phyloP scores from a whole-genome alignment of 306 rosid genomes.

The Canavalia gladiata region DNA sequence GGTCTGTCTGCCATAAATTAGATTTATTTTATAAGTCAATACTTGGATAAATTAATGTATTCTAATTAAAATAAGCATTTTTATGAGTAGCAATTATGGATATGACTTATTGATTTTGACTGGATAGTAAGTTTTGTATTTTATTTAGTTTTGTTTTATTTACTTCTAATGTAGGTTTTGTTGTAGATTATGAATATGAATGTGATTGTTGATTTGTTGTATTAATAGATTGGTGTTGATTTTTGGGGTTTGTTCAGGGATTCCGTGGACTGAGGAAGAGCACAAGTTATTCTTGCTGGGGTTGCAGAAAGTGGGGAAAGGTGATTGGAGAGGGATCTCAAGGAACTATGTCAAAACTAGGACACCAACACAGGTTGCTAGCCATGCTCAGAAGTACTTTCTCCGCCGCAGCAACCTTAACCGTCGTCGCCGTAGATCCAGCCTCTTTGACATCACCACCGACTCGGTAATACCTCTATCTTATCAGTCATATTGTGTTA shows the following conservation, averaged over 20 bases:
- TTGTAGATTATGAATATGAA: constrained; percentile 4
- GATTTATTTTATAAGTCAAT: not conserved
- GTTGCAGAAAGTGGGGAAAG: constrained; percentile 86
- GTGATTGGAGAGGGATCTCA: constrained; percentile 93
- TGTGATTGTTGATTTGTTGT: constrained; percentile 1
- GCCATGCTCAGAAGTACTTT: constrained; percentile 91
- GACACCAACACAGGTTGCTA: constrained; percentile 91
- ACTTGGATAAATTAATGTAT: not conserved
- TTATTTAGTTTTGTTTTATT: not conserved
- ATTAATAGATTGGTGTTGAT: not conserved
- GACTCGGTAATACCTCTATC: constrained; percentile 59
- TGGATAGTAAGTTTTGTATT: not conserved
- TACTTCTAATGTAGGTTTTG: not conserved
- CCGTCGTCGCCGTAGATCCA: constrained; percentile 93
- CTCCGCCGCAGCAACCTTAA: constrained; percentile 80
- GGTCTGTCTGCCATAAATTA: not conserved
- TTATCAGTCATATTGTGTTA: not conserved
- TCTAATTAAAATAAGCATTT: too few species aligned
- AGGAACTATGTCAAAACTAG: constrained; percentile 83
- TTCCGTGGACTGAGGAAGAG: constrained; percentile 94
- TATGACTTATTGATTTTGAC: constrained; percentile 1
- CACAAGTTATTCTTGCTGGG: constrained; percentile 83
- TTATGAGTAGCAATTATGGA: not conserved
- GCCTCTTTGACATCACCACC: constrained; percentile 88
- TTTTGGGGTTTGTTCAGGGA: constrained; percentile 56